These are phyloP conservation scores for Trichomonas gallinae DNA, from an alignment of 208 protist genomes.

Conservation along the genomic window DNA sequence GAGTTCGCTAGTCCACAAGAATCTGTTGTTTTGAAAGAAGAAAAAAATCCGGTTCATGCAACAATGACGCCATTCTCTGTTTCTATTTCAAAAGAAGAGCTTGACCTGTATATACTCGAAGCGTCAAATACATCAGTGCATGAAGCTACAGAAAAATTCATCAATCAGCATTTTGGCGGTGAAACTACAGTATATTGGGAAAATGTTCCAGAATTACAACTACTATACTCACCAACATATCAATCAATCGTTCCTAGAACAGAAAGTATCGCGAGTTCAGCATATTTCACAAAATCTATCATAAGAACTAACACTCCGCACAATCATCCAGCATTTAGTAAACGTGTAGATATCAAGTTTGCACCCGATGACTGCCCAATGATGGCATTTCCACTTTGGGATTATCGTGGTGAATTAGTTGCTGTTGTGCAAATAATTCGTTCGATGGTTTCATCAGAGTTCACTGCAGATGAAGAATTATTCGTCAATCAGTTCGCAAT, in stretches of 20 bases:
- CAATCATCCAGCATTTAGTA: neutral
- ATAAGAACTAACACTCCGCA: neutral
- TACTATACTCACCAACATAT: neutral
- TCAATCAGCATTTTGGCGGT: neutral
- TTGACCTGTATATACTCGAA: neutral
- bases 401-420: neutral
- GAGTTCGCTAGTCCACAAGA: neutral
- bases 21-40: neutral
- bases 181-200: neutral
- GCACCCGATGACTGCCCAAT: neutral
- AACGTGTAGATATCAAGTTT: neutral
- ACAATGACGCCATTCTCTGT: neutral
- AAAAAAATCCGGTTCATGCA: neutral
- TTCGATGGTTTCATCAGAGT: neutral
- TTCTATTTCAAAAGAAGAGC: neutral
- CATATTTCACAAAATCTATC: neutral
- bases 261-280: neutral
- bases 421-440: neutral
- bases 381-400: neutral
- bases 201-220: neutral
- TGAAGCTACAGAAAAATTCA: slow-evolving; percentile 1
- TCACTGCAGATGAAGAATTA: neutral
- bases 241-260: neutral
- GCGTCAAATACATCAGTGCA: neutral
- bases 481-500: neutral